Percentiles rank a stretch among this genome's conserved stretches.
Evolutionary conservation across 2,329 filamentous ascomycete species (phyloP).

Genomic region (Ambrosiella cleistominuta): DNA sequence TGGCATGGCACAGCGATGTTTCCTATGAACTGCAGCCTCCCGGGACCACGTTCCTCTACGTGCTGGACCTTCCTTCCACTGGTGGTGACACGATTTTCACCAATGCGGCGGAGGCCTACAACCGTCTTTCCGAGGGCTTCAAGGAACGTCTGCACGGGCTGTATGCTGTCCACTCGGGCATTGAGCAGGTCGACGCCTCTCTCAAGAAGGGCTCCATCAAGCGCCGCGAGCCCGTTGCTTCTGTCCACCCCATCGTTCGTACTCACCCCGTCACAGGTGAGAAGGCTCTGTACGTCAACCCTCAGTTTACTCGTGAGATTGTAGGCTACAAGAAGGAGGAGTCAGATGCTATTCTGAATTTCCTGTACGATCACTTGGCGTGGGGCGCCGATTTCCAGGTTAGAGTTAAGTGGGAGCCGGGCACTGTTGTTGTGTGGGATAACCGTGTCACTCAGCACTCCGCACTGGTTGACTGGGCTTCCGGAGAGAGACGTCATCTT

Average conservation of each 20-base stretch:
- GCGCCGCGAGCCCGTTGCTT: slow-evolving; percentile 56
- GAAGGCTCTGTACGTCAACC: slow-evolving; percentile 70
- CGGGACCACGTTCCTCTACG: slow-evolving; percentile 75
- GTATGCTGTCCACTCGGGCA: slow-evolving; percentile 61
- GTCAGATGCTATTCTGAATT: slow-evolving; percentile 55
- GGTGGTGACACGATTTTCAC: slow-evolving; percentile 77
- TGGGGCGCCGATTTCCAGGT: slow-evolving; percentile 35
- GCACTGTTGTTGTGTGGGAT: slow-evolving; percentile 78
- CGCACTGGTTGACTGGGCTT: slow-evolving; percentile 66
- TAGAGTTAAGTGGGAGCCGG: slow-evolving; percentile 58
- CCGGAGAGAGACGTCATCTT: slow-evolving; percentile 59
- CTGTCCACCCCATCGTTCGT: slow-evolving; percentile 59
- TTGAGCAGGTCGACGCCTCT: slow-evolving; percentile 61
- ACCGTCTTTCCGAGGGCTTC: slow-evolving; percentile 62
- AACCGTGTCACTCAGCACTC: slow-evolving; percentile 67
- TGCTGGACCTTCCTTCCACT: slow-evolving; percentile 62
- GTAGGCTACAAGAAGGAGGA: slow-evolving; percentile 77
- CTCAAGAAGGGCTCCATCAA: slow-evolving; percentile 50
- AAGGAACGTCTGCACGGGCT: slow-evolving; percentile 65
- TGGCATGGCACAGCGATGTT: slow-evolving; percentile 81
- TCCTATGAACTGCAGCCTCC: slow-evolving; percentile 80
- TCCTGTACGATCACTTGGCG: slow-evolving; percentile 41
- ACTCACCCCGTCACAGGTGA: slow-evolving; percentile 72
- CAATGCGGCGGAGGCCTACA: slow-evolving; percentile 66
- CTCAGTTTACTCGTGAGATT: slow-evolving; percentile 68